phyloP scores from a whole-genome alignment of 176 grass and related monocot genomes.

The Aegilops umbellulata region DNA sequence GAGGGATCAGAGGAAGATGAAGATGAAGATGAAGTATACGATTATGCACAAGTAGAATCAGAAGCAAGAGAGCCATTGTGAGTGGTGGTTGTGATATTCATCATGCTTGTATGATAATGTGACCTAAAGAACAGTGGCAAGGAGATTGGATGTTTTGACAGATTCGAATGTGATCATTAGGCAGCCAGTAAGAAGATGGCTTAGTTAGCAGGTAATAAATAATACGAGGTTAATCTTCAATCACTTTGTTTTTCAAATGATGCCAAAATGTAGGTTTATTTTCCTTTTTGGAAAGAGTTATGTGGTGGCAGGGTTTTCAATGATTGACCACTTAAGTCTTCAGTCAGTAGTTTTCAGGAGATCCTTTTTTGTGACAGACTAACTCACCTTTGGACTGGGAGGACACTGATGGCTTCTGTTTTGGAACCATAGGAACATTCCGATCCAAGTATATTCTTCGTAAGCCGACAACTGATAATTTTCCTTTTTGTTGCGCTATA shows the following conservation, averaged over 20 bases:
- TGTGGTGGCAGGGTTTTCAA: not conserved
- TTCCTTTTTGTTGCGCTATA: not conserved
- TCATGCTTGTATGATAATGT: constrained; percentile 9
- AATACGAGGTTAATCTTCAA: not conserved
- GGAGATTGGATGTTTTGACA: not conserved
- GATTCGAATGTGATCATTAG: not conserved
- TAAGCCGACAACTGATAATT: not conserved
- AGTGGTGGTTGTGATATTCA: not conserved
- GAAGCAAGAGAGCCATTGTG: not conserved
- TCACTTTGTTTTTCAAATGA: not conserved
- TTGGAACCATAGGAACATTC: not conserved
- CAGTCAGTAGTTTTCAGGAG: not conserved
- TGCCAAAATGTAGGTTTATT: not conserved
- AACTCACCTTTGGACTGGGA: not conserved
- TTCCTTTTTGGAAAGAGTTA: not conserved
- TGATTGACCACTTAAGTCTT: constrained; percentile 24
- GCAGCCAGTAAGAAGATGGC: not conserved
- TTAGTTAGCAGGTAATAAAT: not conserved
- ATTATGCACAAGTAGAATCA: not conserved
- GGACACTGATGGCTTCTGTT: not conserved
- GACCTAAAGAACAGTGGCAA: not conserved
- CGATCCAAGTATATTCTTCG: constrained; percentile 3
- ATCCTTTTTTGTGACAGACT: not conserved
- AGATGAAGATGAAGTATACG: constrained; percentile 2
- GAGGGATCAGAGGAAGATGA: constrained; percentile 11